Percentiles rank a stretch among this genome's conserved stretches.
phyloP scores from a whole-genome alignment of 345 rosid species.

The Dipteronia sinensis region DNA sequence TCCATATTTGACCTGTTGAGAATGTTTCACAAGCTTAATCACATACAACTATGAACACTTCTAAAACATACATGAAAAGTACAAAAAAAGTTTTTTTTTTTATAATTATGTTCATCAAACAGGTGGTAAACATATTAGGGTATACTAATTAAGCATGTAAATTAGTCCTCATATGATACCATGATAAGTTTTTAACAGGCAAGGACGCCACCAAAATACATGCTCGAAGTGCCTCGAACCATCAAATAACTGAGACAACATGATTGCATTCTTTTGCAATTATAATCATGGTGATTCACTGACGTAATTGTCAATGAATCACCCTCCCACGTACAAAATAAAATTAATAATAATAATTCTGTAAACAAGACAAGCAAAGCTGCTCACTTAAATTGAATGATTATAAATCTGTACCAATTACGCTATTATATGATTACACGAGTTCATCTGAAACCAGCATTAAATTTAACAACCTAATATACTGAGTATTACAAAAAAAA shows the following conservation, averaged over 20 bases:
- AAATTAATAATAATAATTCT: neutral
- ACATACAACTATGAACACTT: neutral
- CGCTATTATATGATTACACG: neutral
- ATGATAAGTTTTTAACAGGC: neutral
- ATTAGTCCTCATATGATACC: neutral
- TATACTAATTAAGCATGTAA: neutral
- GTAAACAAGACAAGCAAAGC: neutral
- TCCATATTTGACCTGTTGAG: constrained; percentile 65
- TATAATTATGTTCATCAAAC: neutral
- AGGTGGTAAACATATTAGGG: neutral
- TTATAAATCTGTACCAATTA: neutral
- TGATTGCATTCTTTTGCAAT: too few relatives aligned
- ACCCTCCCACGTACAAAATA: too few relatives aligned
- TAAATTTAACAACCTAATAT: too few relatives aligned
- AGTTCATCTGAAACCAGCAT: neutral
- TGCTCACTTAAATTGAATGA: neutral
- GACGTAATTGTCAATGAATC: too few relatives aligned
- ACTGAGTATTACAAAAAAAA: neutral
- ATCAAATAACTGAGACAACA: neutral
- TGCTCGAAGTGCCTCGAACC: neutral
- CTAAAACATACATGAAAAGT: neutral
- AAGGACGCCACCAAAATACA: neutral
- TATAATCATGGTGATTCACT: too few relatives aligned
- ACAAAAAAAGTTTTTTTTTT: neutral
- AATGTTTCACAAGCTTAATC: constrained; percentile 4